Conservation (phyloP, 305 asterid genomes). For the Solanum aculeatissimum region DNA sequence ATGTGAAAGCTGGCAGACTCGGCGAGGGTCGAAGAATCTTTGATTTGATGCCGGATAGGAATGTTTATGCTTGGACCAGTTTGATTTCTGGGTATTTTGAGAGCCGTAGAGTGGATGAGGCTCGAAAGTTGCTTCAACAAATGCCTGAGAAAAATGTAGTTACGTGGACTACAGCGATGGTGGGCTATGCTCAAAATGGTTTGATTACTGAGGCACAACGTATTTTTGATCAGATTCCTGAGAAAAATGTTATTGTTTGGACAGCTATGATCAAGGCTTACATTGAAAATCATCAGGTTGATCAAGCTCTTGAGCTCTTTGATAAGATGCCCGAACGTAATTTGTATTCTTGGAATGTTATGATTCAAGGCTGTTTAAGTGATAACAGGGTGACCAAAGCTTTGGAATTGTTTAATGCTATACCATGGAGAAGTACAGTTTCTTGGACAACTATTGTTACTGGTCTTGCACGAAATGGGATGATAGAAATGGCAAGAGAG, state of each 20-base stretch:
- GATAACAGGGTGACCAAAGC: constrained; percentile 17
- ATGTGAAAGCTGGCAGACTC: constrained; percentile 52
- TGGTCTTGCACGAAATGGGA: constrained; percentile 57
- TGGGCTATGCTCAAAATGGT: constrained; percentile 60
- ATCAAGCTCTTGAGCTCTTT: constrained; percentile 54
- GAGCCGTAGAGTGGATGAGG: constrained; percentile 42
- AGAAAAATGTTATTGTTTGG: constrained; percentile 58
- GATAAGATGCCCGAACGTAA: constrained; percentile 46
- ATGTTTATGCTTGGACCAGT: constrained; percentile 71
- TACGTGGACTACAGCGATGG: constrained; percentile 54
- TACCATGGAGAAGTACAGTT: constrained; percentile 49
- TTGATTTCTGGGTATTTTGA: constrained; percentile 64
- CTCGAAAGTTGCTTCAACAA: constrained; percentile 35
- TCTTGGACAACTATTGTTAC: constrained; percentile 76
- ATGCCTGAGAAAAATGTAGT: constrained; percentile 71
- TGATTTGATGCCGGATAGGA: constrained; percentile 51
- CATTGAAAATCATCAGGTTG: constrained; percentile 32
- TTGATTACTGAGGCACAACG: constrained; percentile 42
- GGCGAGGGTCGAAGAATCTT: constrained; percentile 42
- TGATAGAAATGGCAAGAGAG: constrained; percentile 38
- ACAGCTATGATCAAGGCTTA: constrained; percentile 66
- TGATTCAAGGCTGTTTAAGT: constrained; percentile 48
- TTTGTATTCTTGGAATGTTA: constrained; percentile 57
- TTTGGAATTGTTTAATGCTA: constrained; percentile 20
- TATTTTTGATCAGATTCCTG: constrained; percentile 54